Conservation (phyloP, 108 stramenopile species). For the Hondaea fermentalgiana region DNA sequence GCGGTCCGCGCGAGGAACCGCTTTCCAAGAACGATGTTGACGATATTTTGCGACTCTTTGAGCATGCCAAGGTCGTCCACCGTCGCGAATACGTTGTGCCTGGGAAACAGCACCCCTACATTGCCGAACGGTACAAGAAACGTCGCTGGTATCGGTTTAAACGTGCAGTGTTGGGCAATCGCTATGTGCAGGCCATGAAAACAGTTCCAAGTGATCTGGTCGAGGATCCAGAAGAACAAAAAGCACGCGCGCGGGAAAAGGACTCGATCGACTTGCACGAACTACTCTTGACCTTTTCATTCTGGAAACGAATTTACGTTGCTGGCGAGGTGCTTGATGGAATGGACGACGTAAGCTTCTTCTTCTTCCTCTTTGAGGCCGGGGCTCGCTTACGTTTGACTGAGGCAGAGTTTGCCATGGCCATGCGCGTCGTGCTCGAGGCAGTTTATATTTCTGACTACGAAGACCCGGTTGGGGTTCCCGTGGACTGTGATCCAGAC, state of each 20-base stretch:
- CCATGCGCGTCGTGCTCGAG: not conserved
- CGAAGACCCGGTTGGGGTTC: not conserved
- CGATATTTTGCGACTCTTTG: not conserved
- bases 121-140: not conserved
- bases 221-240: not conserved
- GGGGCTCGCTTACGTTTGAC: not conserved
- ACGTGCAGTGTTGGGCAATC: not conserved
- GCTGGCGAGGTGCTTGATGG: not conserved
- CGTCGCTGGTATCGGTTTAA: not conserved
- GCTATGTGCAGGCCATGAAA: not conserved
- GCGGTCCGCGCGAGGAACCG: not conserved
- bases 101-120: not conserved
- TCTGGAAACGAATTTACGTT: not conserved
- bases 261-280: conserved; percentile 8
- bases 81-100: not conserved
- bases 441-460: not conserved
- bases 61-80: not conserved
- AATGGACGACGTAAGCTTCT: not conserved
- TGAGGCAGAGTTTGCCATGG: not conserved
- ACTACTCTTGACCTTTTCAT: not conserved
- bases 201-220: not conserved
- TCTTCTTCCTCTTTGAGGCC: not conserved
- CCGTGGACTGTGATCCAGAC: not conserved
- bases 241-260: not conserved
- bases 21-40: not conserved